A percentile compares a stretch with the other conserved stretches of the same genome.
Conservation (phyloP, 2,329 filamentous ascomycete species). For the Pseudocercospora eumusae region DNA sequence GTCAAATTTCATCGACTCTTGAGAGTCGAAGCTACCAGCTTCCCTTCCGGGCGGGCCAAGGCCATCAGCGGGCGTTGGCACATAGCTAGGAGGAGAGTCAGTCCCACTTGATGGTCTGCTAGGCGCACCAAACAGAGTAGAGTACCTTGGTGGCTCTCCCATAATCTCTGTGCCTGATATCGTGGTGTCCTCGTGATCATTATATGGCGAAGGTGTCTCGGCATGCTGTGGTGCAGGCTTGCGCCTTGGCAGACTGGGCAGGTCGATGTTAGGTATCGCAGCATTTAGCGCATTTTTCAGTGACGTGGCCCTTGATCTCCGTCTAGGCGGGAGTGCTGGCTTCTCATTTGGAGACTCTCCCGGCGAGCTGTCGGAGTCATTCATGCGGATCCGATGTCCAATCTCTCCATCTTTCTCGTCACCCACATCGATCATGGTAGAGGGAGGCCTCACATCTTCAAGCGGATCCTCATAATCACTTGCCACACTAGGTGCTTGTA, state of each 20-base stretch:
- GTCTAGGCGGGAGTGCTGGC: conserved; percentile 45
- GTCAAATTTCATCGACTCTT: conserved; percentile 11
- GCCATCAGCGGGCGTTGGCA: conserved; percentile 45
- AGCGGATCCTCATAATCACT: conserved; percentile 54
- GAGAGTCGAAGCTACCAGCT: conserved; percentile 18
- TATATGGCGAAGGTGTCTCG: conserved; percentile 15
- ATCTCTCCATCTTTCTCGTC: conserved; percentile 36
- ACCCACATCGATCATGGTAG: conserved; percentile 12
- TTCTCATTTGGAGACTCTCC: conserved; percentile 17
- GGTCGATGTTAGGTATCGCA: conserved; percentile 23
- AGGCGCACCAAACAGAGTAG: conserved; percentile 43
- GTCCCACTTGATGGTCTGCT: conserved; percentile 39
- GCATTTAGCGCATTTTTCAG: conserved; percentile 26
- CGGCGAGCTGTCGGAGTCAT: conserved; percentile 43
- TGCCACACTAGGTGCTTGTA: conserved; percentile 44
- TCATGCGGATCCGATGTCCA: conserved; percentile 46
- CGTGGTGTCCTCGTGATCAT: conserved; percentile 10
- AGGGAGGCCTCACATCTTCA: conserved; percentile 33
- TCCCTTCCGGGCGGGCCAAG: conserved; percentile 40
- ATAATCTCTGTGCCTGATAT: conserved; percentile 38
- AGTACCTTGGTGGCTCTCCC: conserved; percentile 48
- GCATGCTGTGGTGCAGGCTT: conserved; percentile 48
- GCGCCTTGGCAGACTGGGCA: conserved; percentile 34
- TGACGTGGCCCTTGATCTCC: conserved; percentile 27
- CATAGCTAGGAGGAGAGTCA: conserved; percentile 45